Percentiles rank a stretch among this genome's conserved stretches.
Conservation (phyloP, 1,284 basidiomycete species). For the Marasmius tenuissimus region DNA sequence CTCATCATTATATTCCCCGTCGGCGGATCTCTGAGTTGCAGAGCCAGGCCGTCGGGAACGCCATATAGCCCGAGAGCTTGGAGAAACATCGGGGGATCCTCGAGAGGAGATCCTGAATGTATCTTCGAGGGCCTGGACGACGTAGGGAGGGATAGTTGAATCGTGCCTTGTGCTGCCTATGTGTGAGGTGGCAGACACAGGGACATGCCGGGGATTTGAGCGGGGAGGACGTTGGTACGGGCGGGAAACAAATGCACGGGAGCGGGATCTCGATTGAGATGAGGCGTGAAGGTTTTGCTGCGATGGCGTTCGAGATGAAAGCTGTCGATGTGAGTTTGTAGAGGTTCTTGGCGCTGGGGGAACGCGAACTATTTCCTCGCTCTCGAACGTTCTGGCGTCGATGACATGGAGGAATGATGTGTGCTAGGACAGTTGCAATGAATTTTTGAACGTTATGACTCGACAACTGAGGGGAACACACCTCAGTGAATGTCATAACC, state of each 20-base stretch:
- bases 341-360: slow-evolving; percentile 37
- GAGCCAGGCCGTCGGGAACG: not conserved
- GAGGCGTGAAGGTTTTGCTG: not conserved
- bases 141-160: slow-evolving; percentile 29
- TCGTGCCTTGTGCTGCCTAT: slow-evolving; percentile 16
- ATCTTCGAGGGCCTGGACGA: slow-evolving; percentile 54
- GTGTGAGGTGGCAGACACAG: slow-evolving; percentile 21
- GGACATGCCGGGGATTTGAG: slow-evolving; percentile 1
- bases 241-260: slow-evolving; percentile 3
- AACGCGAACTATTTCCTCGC: slow-evolving; percentile 67
- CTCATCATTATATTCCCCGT: slow-evolving; percentile 1
- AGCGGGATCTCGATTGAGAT: not conserved
- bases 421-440: slow-evolving; percentile 46
- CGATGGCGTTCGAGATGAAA: not conserved
- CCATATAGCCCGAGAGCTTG: not conserved
- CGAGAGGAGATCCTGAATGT: slow-evolving; percentile 47
- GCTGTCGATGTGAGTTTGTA: slow-evolving; percentile 16
- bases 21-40: not conserved
- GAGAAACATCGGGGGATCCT: not conserved
- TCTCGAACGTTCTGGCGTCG: slow-evolving; percentile 80
- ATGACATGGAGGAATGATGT: slow-evolving; percentile 74
- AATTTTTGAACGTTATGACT: slow-evolving; percentile 2
- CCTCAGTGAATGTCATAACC: slow-evolving; percentile 84
- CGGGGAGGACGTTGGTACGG: slow-evolving; percentile 10
- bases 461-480: slow-evolving; percentile 29